A percentile compares a stretch with the other conserved stretches of the same genome.
Conservation (phyloP, 1,139 yeast genomes). For the Arxiozyma slooffiae region DNA sequence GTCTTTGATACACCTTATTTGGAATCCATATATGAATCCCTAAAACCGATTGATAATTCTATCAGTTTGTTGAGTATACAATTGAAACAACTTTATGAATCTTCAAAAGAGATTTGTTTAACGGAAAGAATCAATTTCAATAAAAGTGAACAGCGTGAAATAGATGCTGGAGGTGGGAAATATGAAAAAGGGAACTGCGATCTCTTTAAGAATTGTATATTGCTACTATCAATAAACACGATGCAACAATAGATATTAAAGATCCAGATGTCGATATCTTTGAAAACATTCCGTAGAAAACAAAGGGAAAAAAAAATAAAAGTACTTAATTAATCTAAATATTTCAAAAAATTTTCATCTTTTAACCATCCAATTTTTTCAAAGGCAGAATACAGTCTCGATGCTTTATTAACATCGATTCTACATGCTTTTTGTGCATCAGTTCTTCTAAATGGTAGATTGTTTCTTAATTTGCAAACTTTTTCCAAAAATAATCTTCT, state of each 20-base stretch:
- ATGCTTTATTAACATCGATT: slow-evolving; percentile 93
- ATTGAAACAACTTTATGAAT: slow-evolving; percentile 20
- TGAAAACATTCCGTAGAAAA: not conserved
- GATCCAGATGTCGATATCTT: slow-evolving; percentile 6
- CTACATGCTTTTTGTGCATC: slow-evolving; percentile 97
- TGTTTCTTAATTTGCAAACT: slow-evolving; percentile 62
- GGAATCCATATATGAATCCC: slow-evolving; percentile 10
- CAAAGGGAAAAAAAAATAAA: not conserved
- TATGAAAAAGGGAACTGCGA: not conserved
- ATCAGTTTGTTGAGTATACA: slow-evolving; percentile 20
- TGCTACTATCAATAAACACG: not conserved
- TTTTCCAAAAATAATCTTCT: slow-evolving; percentile 83
- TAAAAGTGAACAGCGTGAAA: slow-evolving; percentile 8
- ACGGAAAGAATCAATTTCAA: not conserved
- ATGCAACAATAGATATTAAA: not conserved
- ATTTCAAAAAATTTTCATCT: slow-evolving; percentile 59
- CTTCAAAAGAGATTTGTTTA: slow-evolving; percentile 23
- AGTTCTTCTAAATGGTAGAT: slow-evolving; percentile 85
- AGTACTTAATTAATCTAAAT: slow-evolving; percentile 25
- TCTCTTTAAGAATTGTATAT: no score
- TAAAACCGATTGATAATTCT: slow-evolving; percentile 26
- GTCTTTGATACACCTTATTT: not conserved
- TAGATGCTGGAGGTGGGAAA: slow-evolving; percentile 10
- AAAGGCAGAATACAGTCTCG: slow-evolving; percentile 82
- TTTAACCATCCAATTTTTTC: slow-evolving; percentile 95